Conservation (phyloP, 352 stramenopile genomes). For the Phytopythium chamaehyphon region DNA sequence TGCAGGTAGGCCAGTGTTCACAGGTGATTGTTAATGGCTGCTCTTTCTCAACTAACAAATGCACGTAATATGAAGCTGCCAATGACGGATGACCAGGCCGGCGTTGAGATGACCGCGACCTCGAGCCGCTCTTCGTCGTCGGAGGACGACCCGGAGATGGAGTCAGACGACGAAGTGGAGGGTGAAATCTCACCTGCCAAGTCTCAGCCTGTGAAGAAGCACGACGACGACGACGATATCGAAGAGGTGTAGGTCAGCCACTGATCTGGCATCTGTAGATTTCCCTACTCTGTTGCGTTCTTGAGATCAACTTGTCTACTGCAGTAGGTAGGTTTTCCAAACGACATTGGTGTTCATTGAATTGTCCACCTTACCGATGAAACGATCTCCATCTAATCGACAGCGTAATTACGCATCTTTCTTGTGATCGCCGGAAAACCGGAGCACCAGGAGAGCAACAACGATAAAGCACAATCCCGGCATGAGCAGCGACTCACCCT, state of each 20-base stretch:
- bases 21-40: no score
- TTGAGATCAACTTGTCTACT: neutral
- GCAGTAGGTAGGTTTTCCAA: neutral
- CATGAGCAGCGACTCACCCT: slow-evolving; percentile 38
- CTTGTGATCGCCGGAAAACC: slow-evolving; percentile 68
- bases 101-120: slow-evolving; percentile 57
- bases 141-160: slow-evolving; percentile 56
- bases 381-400: neutral
- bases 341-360: neutral
- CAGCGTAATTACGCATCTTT: slow-evolving; percentile 48
- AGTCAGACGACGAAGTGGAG: slow-evolving; percentile 60
- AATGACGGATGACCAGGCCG: slow-evolving; percentile 59
- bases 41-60: no score
- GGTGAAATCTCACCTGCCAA: slow-evolving; percentile 30
- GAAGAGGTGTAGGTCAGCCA: slow-evolving; percentile 30
- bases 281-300: neutral
- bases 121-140: slow-evolving; percentile 45
- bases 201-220: slow-evolving; percentile 18
- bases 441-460: slow-evolving; percentile 43
- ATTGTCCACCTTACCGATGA: no score
- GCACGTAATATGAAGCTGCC: slow-evolving; percentile 23
- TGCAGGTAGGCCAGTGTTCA: slow-evolving; percentile 19
- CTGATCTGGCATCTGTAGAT: no score
- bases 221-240: slow-evolving; percentile 39
- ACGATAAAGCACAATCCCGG: slow-evolving; percentile 47